Base-by-base conservation (phyloP, 2,329 filamentous ascomycete species). In the Colletotrichum eleusines region DNA sequence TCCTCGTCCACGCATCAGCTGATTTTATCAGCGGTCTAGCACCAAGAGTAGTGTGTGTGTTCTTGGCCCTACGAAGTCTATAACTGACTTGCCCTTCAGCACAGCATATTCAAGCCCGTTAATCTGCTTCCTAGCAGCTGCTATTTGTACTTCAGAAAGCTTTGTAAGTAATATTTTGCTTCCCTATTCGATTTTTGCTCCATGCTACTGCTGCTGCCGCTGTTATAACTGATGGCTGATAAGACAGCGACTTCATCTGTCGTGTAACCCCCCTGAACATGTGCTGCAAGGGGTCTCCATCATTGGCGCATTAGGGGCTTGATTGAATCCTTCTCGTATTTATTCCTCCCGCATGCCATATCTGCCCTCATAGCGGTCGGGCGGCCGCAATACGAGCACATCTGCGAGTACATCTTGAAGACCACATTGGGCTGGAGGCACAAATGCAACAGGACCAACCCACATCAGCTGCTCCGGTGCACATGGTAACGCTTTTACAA, bases 321-420 rank as follows among this genome's bases (percentile, higher is more conserved):
- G 5, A 7, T 6, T 2, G 33, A 62, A 50, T 62, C 46, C 46
- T 53, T 53, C 46, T 53, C 60, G 33, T 62, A 62, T 53, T 23
- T 9, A 12, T n/a, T 14, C 9, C 14, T 51, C 14, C 5, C 3
- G 8, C 3, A 8, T 28, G 6, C n/a, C 20, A 35, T n/a, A n/a
- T 20, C n/a, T 51, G 58, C 20, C 31, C 20, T 35, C 51, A 54
- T 54, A 35, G 20, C 5, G 3, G 2, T 33, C n/a, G 20, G 20
- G 51, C 28, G 5, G 28, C 51, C 12, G 28, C 20, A 12, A 7
- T 31, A 33, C 31, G 31, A 42, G 23, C 12, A 57, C 26, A 3
- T 38, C n/a, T 20, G 28, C 31, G 6, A 8, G 18, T 44, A 44
- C 1, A 44, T 44, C 20, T 14, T 11, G 20, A n/a, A 16, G 12